Evolutionary conservation across 441 rosid species (phyloP), one percentile per base, ranked within the genome.

Genomic region (Erodium trifolium): DNA sequence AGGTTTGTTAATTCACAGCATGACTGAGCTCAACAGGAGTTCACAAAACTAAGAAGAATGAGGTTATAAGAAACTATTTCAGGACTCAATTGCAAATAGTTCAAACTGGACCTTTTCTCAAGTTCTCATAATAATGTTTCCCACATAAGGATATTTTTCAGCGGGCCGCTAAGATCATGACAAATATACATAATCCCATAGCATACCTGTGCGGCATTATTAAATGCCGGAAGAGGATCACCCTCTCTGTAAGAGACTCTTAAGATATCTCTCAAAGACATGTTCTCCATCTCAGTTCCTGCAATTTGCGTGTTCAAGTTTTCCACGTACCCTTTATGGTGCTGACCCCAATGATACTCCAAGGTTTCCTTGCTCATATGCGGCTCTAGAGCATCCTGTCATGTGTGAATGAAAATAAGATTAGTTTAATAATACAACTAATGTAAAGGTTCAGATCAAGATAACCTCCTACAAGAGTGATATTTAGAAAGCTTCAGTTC

Each of bases 301-400:
- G 41, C 78, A 62, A 91, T 80, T 78, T 93, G 98, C 81, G 83
- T 86, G 85, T 91, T 93, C 65, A 93, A 80, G 78, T 89, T 89
- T 65, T 89, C 96, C 62, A 91, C 92, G 68, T 93, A 93, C 59
- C 87, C 79, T 69, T 88, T 81, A 75, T 89, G 97, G 83, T 93
- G 97, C 75, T 91, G 86, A 45, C 98, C 98, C 97, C 98, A 91
- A 12, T 93, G 98, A 79, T 80, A 93, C 70, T 88, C 85, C 55
- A 93, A 64, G 0, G 93, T 89, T 23, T 85, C 91, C 70, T 51
- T 78, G 79, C 95, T 91, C 96, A 91, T 88, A 74, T 85, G 87
- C 29, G 97, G 98, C 78, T 88, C 96, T 78, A 93, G 75, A 67
- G 92, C 94, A 78, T 86, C 78, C 98, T 93, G 75, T 51, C 68